Evolutionary conservation across 2,329 filamentous ascomycete species (phyloP), one percentile per base, ranked within the genome.

Genomic region (Elsinoe australis): DNA sequence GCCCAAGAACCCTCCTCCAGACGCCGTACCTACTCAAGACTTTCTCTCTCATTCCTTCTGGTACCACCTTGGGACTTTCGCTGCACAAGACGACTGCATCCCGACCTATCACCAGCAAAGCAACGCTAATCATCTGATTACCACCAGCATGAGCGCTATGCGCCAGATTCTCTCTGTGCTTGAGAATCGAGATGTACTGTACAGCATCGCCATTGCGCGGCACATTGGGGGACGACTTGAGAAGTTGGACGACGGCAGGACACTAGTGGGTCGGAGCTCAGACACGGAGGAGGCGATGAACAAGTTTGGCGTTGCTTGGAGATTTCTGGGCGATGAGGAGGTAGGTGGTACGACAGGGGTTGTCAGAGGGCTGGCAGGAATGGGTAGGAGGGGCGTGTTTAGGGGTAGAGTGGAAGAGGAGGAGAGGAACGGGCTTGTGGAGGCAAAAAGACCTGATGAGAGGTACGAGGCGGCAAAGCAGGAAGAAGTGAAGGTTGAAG

Each of bases 161-260:
- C 80, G 87, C 24, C 75, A 75, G 49, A 72, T 90, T 17, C 73
- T 95, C 9, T 84, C 87, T 56, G 83, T 83, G 39, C 78, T 83
- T 18, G 89, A 95, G 67, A 92, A 90, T 59, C 80, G 89, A 47
- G 88, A 95, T 62, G 83, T 95, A 14, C 78, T 95, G 49, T 95
- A 95, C 66, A 92, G 86, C 0, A 83, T 95, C 55, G 86, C 85
- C 6, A 79, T 94, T 49, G 80, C 85, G 12, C 80, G 87, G 19
- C 80, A 89, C 53, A 73, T 88, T 42, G 81, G 84, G 36, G 79
- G 80, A 24, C 77, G 80, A 10, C 60, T 69, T 51, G 62, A 66
- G 12, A 67, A 69, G 19, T 72, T 71, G 54, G 55, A 59, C 19
- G 53, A 56, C 15, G 56, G 54, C 21, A 54, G 55, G 8, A 42